Percentiles rank a stretch among this genome's conserved stretches.
These are phyloP conservation scores for Pseudocohnilembus persalinus DNA, from an alignment of 169 alveolate species.

Conservation along the genomic window DNA sequence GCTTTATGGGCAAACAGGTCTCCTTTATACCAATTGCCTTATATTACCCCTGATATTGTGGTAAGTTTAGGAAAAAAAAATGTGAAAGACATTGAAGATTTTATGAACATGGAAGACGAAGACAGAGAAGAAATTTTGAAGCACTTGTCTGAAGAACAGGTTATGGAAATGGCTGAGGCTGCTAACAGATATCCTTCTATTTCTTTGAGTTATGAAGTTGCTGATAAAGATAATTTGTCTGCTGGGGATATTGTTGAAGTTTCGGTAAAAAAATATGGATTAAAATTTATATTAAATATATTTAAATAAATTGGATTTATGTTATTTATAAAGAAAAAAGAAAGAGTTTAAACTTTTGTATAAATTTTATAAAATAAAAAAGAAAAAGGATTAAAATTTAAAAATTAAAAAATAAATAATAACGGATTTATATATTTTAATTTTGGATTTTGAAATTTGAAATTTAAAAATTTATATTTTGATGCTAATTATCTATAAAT, in stretches of 20 bases:
- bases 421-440: too few relatives aligned
- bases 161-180: slow-evolving; percentile 70
- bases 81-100: slow-evolving; percentile 92
- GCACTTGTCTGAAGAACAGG: slow-evolving; percentile 76
- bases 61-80: slow-evolving; percentile 68
- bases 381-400: too few relatives aligned
- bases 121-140: slow-evolving; percentile 86
- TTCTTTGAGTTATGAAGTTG: slow-evolving; percentile 12
- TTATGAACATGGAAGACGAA: slow-evolving; percentile 96
- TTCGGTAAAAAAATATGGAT: neutral
- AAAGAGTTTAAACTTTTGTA: too few relatives aligned
- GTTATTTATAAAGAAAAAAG: too few relatives aligned
- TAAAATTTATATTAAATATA: too few relatives aligned
- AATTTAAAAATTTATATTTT: too few relatives aligned
- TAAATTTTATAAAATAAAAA: too few relatives aligned
- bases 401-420: too few relatives aligned
- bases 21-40: slow-evolving; percentile 93
- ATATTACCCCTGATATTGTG: slow-evolving; percentile 79
- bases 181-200: slow-evolving; percentile 60
- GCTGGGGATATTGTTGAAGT: slow-evolving; percentile 34
- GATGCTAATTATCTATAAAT: too few relatives aligned
- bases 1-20: slow-evolving; percentile 90
- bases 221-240: slow-evolving; percentile 13
- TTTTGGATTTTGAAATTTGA: too few relatives aligned
- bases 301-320: too few relatives aligned